Percentiles rank a stretch among this genome's conserved stretches.
Conservation (phyloP, 768 basidiomycete species). For the Pisolithus albus region DNA sequence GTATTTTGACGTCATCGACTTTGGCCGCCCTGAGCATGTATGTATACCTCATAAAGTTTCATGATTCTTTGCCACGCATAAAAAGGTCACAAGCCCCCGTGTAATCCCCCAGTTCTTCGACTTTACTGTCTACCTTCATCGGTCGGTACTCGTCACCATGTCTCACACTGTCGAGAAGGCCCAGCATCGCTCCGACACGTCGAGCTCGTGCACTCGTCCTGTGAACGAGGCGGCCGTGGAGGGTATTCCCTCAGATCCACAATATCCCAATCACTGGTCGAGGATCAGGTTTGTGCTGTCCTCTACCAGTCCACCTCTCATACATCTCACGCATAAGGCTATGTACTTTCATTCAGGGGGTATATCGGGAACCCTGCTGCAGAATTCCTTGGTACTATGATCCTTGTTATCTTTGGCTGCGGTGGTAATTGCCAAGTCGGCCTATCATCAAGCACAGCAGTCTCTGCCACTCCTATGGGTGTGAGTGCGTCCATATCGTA, state of each 20-base stretch:
- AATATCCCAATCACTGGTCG: constrained; percentile 50
- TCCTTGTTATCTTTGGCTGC: constrained; percentile 53
- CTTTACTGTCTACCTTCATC: not conserved
- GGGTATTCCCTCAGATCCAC: constrained; percentile 19
- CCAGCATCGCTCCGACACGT: constrained; percentile 17
- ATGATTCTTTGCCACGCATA: not conserved
- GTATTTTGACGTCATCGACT: too few species aligned
- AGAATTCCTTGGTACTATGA: constrained; percentile 55
- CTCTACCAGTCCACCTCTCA: not conserved
- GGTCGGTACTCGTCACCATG: constrained; percentile 12
- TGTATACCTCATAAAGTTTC: too few species aligned
- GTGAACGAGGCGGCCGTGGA: constrained; percentile 1
- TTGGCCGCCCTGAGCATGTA: too few species aligned
- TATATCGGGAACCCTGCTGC: constrained; percentile 52
- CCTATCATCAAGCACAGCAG: constrained; percentile 39
- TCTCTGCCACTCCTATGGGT: constrained; percentile 46
- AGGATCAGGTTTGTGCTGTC: constrained; percentile 39
- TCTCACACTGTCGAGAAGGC: constrained; percentile 11
- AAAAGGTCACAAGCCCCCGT: constrained; percentile 1
- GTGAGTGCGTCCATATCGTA: constrained; percentile 33
- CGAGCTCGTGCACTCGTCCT: constrained; percentile 8
- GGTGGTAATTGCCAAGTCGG: constrained; percentile 54
- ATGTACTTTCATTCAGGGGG: constrained; percentile 24
- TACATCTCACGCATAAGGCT: not conserved
- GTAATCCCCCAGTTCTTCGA: not conserved